Evolutionary conservation across 768 basidiomycete genomes (phyloP).

Genomic region (Lactarius hatsudake): DNA sequence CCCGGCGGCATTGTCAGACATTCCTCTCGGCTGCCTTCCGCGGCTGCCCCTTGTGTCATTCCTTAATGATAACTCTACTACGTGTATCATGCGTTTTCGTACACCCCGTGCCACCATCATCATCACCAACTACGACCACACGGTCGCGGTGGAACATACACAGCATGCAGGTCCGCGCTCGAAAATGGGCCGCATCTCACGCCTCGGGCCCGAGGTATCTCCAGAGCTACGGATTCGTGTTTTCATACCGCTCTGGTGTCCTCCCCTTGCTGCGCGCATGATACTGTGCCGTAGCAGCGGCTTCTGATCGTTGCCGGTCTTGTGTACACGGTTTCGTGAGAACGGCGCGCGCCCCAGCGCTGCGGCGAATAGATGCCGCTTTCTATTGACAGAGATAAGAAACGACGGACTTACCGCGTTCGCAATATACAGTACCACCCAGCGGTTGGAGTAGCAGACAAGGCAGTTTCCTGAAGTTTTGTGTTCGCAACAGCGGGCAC

Average conservation of each 20-base stretch:
- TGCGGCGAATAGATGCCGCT: not conserved
- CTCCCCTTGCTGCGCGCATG: not conserved
- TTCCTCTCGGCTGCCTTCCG: too few relatives aligned
- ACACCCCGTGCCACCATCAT: not conserved
- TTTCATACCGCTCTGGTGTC: not conserved
- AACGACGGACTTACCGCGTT: not conserved
- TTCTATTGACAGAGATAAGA: not conserved
- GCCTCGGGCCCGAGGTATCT: not conserved
- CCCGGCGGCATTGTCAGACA: too few relatives aligned
- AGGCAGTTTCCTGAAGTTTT: not conserved
- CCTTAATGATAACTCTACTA: not conserved
- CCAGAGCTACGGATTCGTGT: not conserved
- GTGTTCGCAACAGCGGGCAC: too few relatives aligned
- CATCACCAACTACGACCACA: not conserved
- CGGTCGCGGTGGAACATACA: too few relatives aligned
- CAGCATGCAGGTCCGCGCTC: too few relatives aligned
- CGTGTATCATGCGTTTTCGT: not conserved
- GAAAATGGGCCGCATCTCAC: too few relatives aligned
- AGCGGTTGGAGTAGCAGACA: not conserved
- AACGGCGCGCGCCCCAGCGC: not conserved
- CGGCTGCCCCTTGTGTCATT: too few relatives aligned
- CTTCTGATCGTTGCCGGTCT: not conserved
- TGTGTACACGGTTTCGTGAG: not conserved
- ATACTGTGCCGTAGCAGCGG: not conserved
- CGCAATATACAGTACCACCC: not conserved